phyloP scores from a whole-genome alignment of 2,329 filamentous ascomycete species.

The Leptographium procerum region DNA sequence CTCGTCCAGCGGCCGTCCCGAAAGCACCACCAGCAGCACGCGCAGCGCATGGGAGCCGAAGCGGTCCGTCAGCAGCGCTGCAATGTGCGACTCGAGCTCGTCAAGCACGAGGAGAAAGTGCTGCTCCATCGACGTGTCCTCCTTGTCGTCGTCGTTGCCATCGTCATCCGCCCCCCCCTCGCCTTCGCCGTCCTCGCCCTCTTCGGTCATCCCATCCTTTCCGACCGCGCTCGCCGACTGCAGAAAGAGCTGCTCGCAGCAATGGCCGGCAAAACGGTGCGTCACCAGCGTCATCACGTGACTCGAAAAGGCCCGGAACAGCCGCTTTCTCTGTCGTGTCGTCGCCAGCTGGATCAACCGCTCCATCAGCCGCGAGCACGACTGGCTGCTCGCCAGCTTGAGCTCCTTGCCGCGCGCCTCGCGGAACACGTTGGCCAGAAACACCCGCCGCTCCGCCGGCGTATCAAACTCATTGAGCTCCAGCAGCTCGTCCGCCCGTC shows the following conservation, averaged over 20 bases:
- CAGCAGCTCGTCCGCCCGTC: conserved; percentile 76
- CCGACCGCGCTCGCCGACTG: conserved; percentile 46
- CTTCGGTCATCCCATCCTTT: conserved; percentile 29
- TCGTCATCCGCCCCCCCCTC: conserved; percentile 24
- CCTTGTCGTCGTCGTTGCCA: conserved; percentile 31
- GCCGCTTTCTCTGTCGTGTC: conserved; percentile 66
- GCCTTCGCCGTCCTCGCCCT: conserved; percentile 25
- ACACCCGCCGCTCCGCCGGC: conserved; percentile 60
- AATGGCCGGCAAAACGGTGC: conserved; percentile 94
- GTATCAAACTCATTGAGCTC: conserved; percentile 74
- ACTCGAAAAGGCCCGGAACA: conserved; percentile 76
- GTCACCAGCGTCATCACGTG: conserved; percentile 86
- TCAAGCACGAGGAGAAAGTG: conserved; percentile 74
- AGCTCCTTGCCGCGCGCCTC: conserved; percentile 88
- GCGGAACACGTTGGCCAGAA: conserved; percentile 70
- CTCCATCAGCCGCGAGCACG: conserved; percentile 88
- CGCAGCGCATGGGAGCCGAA: conserved; percentile 89
- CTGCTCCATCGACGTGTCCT: conserved; percentile 63
- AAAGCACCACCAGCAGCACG: conserved; percentile 73
- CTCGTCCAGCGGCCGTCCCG: conserved; percentile 68
- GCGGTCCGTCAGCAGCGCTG: conserved; percentile 70
- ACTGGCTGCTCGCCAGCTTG: conserved; percentile 92
- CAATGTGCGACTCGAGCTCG: conserved; percentile 77
- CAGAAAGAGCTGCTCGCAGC: conserved; percentile 86
- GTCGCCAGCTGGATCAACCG: conserved; percentile 74